A percentile compares a stretch with the other conserved stretches of the same genome.
These are phyloP conservation scores for Phytopythium montanum DNA, from an alignment of 352 stramenopile genomes.

Conservation along the genomic window DNA sequence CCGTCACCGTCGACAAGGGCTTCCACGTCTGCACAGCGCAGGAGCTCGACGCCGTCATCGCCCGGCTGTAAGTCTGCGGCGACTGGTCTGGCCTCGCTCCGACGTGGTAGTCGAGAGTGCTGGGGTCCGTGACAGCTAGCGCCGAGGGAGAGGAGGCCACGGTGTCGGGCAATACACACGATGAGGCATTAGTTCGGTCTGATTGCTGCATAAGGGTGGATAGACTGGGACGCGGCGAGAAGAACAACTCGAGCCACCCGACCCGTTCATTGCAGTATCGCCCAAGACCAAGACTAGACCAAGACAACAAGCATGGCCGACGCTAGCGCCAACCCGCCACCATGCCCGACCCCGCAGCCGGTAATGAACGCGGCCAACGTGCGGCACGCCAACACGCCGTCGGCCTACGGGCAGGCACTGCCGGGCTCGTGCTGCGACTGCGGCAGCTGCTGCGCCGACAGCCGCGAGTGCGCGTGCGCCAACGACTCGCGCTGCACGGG, in stretches of 20 bases:
- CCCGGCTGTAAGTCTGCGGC: conserved; percentile 48
- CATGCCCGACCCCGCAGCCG: not conserved
- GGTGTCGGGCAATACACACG: not conserved
- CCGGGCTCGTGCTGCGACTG: conserved; percentile 4
- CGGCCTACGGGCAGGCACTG: conserved; percentile 2
- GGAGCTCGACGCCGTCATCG: conserved; percentile 92
- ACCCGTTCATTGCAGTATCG: not conserved
- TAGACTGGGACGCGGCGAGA: not conserved
- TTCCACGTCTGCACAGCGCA: conserved; percentile 95
- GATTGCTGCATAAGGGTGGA: too few relatives aligned
- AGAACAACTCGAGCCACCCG: not conserved
- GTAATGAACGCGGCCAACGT: not conserved
- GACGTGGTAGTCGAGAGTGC: not conserved
- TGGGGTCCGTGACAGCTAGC: not conserved
- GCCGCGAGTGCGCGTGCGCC: conserved; percentile 26
- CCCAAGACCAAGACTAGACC: too few relatives aligned
- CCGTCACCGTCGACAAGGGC: conserved; percentile 93
- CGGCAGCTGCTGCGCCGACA: conserved; percentile 5
- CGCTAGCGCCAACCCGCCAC: not conserved
- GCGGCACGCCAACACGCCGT: conserved; percentile 6
- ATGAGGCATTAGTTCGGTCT: not conserved
- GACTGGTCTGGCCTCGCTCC: not conserved
- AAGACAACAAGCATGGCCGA: not conserved
- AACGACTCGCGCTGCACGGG: conserved; percentile 14
- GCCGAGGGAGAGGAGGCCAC: not conserved